Percentiles rank a stretch among this genome's conserved stretches.
Evolutionary conservation across 805 yeast species (phyloP).

Genomic region (Naumovozyma baii): DNA sequence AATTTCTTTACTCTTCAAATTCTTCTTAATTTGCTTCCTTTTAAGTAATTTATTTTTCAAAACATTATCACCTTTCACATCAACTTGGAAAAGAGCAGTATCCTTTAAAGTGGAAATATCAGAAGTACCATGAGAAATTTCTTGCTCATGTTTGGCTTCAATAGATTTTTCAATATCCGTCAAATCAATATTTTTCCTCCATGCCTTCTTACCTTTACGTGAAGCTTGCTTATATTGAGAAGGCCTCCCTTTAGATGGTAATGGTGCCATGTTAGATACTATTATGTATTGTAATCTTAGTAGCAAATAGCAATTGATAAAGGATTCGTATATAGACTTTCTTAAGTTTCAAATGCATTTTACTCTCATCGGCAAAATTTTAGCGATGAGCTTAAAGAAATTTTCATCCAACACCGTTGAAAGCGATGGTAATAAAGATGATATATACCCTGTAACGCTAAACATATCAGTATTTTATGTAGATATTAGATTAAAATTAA

Average conservation of each 20-base stretch:
- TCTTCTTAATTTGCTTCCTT: slow-evolving; percentile 33
- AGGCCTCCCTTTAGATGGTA: slow-evolving; percentile 34
- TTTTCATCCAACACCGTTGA: not conserved
- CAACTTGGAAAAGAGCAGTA: slow-evolving; percentile 39
- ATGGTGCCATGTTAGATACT: slow-evolving; percentile 13
- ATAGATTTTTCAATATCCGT: slow-evolving; percentile 66
- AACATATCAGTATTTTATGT: too few species aligned
- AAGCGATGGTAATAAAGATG: not conserved
- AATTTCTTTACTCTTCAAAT: slow-evolving; percentile 57
- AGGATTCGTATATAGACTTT: too few species aligned
- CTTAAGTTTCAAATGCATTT: not conserved
- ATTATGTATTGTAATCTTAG: too few species aligned
- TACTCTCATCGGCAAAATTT: not conserved
- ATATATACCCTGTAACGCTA: too few species aligned
- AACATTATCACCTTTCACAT: slow-evolving; percentile 51
- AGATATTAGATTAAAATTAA: not conserved
- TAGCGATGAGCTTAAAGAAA: not conserved
- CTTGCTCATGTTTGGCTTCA: slow-evolving; percentile 57
- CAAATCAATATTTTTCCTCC: slow-evolving; percentile 92
- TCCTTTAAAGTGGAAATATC: slow-evolving; percentile 20
- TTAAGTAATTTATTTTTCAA: slow-evolving; percentile 34
- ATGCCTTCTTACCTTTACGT: slow-evolving; percentile 86
- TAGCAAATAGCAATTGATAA: too few species aligned
- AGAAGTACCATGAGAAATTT: slow-evolving; percentile 28
- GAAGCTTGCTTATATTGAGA: slow-evolving; percentile 60